Evolutionary conservation across 1,139 yeast species (phyloP), one percentile per base, ranked within the genome.

Genomic region (Hansenula sp.): DNA sequence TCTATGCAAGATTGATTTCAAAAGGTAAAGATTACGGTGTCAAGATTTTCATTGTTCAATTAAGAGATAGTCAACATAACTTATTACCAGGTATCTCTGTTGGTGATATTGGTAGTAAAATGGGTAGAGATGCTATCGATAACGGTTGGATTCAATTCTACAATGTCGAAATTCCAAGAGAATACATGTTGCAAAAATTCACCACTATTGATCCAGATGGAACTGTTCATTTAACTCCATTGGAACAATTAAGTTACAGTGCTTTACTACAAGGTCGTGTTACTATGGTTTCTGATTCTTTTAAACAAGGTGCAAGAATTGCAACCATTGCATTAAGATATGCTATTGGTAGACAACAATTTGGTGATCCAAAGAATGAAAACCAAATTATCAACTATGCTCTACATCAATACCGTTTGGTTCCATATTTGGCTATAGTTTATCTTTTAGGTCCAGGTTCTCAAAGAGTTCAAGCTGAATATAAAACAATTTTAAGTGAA

Each of bases 81-180:
- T 69, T 89, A 53, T 64, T 73, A 54, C 88, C 95, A 16, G 96
- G 96, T 54, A 71, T 89, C 44, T 68, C 88, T 32, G 74, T 87
- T 46, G 96, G 96, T 51, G 97, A 89, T 62, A 86, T 89, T 60
- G 97, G 97, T 47, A 79, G 87, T 49, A 89, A 89, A 66, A 88
- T 88, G 95, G 96, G 96, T 42, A 77, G 72, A 46, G 68, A 67
- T 43, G 90, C 89, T 51, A 80, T 83, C 51, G 96, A 89, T 62
- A 89, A 89, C 59, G 96, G 96, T 46, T 88, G 96, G 96, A 86
- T 89, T 57, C 96, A 87, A 65, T 89, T 85, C 64, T 71, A 86
- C 43, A 71, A 77, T 51, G 96, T 88, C 39, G 75, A 82, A 48
- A 82, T 89, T 49, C 97, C 97, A 41, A 75, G 92, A 50, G 83